phyloP scores from a whole-genome alignment of 2,329 filamentous ascomycete genomes.

The Talaromyces verruculosus region DNA sequence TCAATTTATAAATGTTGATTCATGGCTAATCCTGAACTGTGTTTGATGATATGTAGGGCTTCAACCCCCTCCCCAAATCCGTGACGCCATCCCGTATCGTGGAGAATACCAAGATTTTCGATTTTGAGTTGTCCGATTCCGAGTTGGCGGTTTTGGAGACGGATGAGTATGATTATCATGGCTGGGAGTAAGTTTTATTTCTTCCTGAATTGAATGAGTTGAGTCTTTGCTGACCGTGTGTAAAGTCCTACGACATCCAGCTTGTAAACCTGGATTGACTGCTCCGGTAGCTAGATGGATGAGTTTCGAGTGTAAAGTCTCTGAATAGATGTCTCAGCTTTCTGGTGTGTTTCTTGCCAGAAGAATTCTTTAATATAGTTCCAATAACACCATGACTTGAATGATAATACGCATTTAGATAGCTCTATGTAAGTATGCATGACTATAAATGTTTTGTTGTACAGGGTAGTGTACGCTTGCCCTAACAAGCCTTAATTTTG shows the following conservation, averaged over 20 bases:
- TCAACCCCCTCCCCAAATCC: constrained; percentile 63
- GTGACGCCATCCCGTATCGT: constrained; percentile 60
- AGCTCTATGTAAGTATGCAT: background rate
- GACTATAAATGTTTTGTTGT: background rate
- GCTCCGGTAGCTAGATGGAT: background rate
- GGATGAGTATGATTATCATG: constrained; percentile 45
- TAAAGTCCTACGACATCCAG: background rate
- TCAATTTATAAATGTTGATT: too few relatives aligned
- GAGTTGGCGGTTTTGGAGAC: constrained; percentile 60
- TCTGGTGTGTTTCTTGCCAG: background rate
- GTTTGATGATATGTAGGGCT: constrained; percentile 46
- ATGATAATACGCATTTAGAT: background rate
- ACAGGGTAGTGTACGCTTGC: background rate
- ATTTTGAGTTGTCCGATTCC: constrained; percentile 59
- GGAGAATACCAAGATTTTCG: constrained; percentile 60
- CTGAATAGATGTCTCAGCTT: background rate
- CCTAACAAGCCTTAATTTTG: background rate
- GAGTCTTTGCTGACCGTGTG: background rate
- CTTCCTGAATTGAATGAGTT: too few relatives aligned
- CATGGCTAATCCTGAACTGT: too few relatives aligned
- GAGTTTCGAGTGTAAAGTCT: background rate
- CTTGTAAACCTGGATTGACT: background rate
- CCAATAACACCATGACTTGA: background rate
- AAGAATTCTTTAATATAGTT: background rate
- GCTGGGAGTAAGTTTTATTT: background rate